A percentile compares a stretch with the other conserved stretches of the same genome.
These are phyloP conservation scores for Colletotrichum sp. DNA, from an alignment of 2,329 filamentous ascomycete genomes.

Conservation along the genomic window DNA sequence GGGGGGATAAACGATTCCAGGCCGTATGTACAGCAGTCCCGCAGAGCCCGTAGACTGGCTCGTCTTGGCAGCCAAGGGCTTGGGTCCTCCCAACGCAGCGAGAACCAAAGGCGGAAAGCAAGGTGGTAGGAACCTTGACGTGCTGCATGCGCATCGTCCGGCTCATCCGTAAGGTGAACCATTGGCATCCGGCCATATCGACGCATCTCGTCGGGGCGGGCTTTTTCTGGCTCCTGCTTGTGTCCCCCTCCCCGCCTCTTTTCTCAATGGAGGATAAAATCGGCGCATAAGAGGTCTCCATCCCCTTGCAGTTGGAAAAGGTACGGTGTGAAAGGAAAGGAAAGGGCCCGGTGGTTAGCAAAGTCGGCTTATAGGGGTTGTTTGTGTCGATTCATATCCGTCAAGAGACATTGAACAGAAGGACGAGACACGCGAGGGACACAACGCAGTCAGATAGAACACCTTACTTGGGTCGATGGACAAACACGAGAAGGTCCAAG, in stretches of 20 bases:
- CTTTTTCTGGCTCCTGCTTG: not conserved
- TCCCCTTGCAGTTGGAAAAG: not conserved
- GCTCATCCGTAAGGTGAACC: conserved; percentile 6
- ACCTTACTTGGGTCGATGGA: not conserved
- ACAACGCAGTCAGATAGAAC: not conserved
- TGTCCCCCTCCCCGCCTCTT: not conserved
- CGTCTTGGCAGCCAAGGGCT: conserved; percentile 14
- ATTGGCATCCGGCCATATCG: not conserved
- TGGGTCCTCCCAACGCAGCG: not conserved
- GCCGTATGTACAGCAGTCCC: not conserved
- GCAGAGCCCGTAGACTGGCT: not conserved
- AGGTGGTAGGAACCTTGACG: conserved; percentile 14
- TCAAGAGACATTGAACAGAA: not conserved
- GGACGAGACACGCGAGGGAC: not conserved
- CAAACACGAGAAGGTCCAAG: not conserved
- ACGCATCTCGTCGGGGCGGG: not conserved
- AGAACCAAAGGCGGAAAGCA: not conserved
- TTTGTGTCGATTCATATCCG: not conserved
- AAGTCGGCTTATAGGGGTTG: not conserved
- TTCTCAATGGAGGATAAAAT: not conserved
- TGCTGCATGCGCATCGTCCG: conserved; percentile 15
- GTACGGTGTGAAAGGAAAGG: not conserved
- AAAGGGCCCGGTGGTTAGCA: not conserved
- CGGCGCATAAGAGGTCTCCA: not conserved
- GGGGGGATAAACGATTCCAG: not conserved